Percentiles rank a stretch among this genome's conserved stretches.
phyloP scores from a whole-genome alignment of 768 basidiomycete species.

The Amanita inopinata region DNA sequence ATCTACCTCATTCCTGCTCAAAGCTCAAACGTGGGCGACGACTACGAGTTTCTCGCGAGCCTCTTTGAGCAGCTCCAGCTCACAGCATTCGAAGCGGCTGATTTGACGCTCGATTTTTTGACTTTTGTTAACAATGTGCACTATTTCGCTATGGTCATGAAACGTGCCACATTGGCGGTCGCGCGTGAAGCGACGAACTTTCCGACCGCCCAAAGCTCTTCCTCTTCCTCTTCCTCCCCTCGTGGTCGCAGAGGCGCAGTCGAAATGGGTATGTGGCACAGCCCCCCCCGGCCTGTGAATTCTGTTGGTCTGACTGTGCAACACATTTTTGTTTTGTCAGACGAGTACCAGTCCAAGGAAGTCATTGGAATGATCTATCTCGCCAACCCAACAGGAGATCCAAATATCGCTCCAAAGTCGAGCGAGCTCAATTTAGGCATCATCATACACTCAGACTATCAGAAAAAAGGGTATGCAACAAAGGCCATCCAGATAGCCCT shows the following conservation, averaged over 20 bases:
- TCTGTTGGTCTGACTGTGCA: too few relatives aligned
- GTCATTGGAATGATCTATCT: constrained; percentile 37
- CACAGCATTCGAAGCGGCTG: constrained; percentile 29
- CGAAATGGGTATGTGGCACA: too few relatives aligned
- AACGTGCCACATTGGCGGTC: too few relatives aligned
- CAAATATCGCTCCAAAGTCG: constrained; percentile 17
- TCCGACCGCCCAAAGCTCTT: too few relatives aligned
- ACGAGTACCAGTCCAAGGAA: too few relatives aligned
- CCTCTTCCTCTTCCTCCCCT: too few relatives aligned
- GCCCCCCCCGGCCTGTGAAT: too few relatives aligned
- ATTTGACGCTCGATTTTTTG: constrained; percentile 29
- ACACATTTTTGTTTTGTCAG: too few relatives aligned
- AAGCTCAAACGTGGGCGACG: constrained; percentile 18
- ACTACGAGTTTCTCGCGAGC: constrained; percentile 23
- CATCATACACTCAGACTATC: constrained; percentile 28
- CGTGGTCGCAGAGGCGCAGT: too few relatives aligned
- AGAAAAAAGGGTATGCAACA: constrained; percentile 33
- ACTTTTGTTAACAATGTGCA: constrained; percentile 28
- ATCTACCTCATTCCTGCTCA: background rate
- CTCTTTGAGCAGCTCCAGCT: constrained; percentile 34
- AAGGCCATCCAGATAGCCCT: constrained; percentile 37
- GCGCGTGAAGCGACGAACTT: too few relatives aligned
- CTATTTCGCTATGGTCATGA: constrained; percentile 32
- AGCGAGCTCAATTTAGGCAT: constrained; percentile 50
- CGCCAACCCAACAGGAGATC: constrained; percentile 11